Evolutionary conservation across 2,329 filamentous ascomycete genomes (phyloP).

Genomic region (Hymenoscyphus fraxineus): DNA sequence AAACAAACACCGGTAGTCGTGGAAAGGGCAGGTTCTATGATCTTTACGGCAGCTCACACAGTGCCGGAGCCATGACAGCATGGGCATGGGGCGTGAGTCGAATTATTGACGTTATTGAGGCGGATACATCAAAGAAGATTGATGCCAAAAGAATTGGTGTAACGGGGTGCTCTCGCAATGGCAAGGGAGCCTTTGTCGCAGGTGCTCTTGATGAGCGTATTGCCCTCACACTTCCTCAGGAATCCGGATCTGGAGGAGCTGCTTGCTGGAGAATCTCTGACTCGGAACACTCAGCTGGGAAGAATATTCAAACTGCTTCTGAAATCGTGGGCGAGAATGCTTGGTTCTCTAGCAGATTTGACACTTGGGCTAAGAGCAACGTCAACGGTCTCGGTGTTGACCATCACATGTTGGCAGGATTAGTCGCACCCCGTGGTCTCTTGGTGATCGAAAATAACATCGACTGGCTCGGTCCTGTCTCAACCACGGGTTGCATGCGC

Average conservation of each 20-base stretch:
- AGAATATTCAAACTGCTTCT: conserved; percentile 57
- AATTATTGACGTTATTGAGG: conserved; percentile 56
- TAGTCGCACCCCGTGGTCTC: conserved; percentile 54
- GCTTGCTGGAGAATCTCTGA: conserved; percentile 58
- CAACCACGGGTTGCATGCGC: conserved; percentile 52
- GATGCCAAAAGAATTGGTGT: conserved; percentile 50
- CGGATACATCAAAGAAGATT: conserved; percentile 43
- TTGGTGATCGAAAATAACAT: conserved; percentile 52
- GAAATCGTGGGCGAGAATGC: conserved; percentile 60
- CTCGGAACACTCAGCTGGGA: conserved; percentile 46
- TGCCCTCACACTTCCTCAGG: conserved; percentile 58
- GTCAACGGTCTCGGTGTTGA: conserved; percentile 50
- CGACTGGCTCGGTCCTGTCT: conserved; percentile 51
- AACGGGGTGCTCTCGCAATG: conserved; percentile 61
- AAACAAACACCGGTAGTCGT: conserved; percentile 44
- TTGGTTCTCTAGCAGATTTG: conserved; percentile 57
- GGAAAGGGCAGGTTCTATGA: conserved; percentile 58
- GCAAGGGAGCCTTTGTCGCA: conserved; percentile 60
- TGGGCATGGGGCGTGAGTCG: conserved; percentile 63
- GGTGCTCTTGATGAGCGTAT: conserved; percentile 57
- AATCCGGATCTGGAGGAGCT: conserved; percentile 58
- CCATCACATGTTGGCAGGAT: conserved; percentile 55
- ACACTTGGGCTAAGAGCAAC: conserved; percentile 44
- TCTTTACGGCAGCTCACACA: conserved; percentile 52
- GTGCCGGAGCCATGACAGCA: conserved; percentile 55